A percentile compares a stretch with the other conserved stretches of the same genome.
Conservation (phyloP, 2,329 filamentous ascomycete genomes). For the Falciphora oryzae region DNA sequence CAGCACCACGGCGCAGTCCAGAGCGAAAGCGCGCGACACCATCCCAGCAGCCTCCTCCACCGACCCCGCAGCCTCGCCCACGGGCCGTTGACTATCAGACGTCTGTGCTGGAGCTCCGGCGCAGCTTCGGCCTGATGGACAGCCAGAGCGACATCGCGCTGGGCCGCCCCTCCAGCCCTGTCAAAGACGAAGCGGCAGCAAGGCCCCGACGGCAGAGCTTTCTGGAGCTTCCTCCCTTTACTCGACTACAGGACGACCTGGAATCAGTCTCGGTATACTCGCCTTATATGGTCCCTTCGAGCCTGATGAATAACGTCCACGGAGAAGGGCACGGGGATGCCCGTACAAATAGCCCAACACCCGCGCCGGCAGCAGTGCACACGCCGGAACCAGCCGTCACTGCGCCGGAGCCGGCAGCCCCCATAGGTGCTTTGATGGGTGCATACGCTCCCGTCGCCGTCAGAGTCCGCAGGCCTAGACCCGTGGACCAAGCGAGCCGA, state of each 20-base stretch:
- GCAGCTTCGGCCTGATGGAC: constrained; percentile 6
- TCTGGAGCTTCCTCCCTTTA: neutral
- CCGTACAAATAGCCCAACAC: neutral
- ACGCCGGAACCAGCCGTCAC: neutral
- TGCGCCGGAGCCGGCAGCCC: neutral
- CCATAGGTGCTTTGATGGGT: neutral
- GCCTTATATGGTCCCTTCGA: neutral
- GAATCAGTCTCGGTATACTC: neutral
- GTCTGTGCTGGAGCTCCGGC: constrained; percentile 4
- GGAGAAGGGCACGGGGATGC: neutral
- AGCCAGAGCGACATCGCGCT: neutral
- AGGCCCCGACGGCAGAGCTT: neutral
- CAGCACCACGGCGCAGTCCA: neutral
- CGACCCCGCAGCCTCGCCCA: neutral
- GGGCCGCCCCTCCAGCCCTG: neutral
- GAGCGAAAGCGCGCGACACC: neutral
- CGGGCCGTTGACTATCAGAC: constrained; percentile 3
- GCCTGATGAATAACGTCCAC: no score
- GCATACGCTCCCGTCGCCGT: neutral
- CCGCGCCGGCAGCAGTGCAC: neutral
- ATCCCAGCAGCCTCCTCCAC: neutral
- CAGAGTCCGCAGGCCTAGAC: neutral
- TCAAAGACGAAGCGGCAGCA: neutral
- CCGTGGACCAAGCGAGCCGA: neutral
- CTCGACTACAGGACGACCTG: neutral